Conservation (phyloP, 108 stramenopile genomes). For the Schizochytrium sp. region DNA sequence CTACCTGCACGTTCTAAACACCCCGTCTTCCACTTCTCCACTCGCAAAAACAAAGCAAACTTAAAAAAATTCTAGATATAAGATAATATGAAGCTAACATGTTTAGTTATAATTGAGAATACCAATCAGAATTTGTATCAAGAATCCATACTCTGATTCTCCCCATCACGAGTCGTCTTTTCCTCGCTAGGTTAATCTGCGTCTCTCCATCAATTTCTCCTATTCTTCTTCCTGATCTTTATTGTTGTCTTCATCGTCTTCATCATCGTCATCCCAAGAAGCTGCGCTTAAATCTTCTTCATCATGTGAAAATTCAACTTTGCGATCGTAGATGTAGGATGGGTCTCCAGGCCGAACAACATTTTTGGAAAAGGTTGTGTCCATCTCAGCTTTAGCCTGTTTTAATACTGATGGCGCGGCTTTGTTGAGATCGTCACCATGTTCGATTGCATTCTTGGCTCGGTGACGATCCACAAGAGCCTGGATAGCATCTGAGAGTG, state of each 20-base stretch:
- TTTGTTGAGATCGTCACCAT: constrained; percentile 44
- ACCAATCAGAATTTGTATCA: no score
- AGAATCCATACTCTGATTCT: no score
- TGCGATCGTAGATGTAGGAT: not conserved
- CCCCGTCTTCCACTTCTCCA: no score
- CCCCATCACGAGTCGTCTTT: no score
- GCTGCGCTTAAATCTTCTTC: constrained; percentile 12
- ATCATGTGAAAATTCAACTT: not conserved
- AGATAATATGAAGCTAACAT: no score
- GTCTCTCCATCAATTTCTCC: no score
- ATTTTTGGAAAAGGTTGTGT: constrained; percentile 9
- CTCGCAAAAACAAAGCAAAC: no score
- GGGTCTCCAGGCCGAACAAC: constrained; percentile 22
- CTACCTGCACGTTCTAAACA: no score
- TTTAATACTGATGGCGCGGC: not conserved
- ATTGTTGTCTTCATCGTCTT: constrained; percentile 11
- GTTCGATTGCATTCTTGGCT: constrained; percentile 16
- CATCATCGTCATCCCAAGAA: constrained; percentile 39
- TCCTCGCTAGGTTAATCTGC: no score
- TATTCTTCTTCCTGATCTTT: not conserved
- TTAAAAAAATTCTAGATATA: no score
- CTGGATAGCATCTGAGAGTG: constrained; percentile 23
- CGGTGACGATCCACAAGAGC: constrained; percentile 11
- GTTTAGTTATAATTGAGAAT: no score
- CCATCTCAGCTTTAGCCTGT: constrained; percentile 54